A percentile compares a stretch with the other conserved stretches of the same genome.
These are phyloP conservation scores for Hemileccinum impolitum DNA, from an alignment of 768 basidiomycete species.

Conservation along the genomic window DNA sequence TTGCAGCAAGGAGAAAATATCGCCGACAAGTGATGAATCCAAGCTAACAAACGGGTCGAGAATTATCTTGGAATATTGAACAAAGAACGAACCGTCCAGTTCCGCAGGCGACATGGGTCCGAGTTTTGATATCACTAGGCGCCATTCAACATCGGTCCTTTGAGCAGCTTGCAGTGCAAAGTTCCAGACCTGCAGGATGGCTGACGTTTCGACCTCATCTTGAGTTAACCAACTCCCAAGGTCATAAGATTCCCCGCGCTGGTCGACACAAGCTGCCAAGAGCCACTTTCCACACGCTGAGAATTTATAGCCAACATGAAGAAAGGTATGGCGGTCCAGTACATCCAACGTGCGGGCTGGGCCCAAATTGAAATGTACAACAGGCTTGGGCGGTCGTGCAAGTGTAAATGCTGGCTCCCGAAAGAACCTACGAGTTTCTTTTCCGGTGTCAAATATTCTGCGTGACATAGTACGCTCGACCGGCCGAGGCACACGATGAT, in stretches of 20 bases:
- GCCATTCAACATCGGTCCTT: slow-evolving; percentile 76
- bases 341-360: slow-evolving; percentile 46
- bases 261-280: slow-evolving; percentile 68
- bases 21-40: slow-evolving; percentile 52
- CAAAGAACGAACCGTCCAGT: slow-evolving; percentile 53
- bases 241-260: slow-evolving; percentile 74
- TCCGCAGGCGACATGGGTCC: slow-evolving; percentile 60
- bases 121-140: slow-evolving; percentile 66
- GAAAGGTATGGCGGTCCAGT: slow-evolving; percentile 53
- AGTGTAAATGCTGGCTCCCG: slow-evolving; percentile 66
- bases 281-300: slow-evolving; percentile 75
- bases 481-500: slow-evolving; percentile 63
- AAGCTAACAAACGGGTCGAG: slow-evolving; percentile 46
- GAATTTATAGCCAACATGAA: slow-evolving; percentile 74
- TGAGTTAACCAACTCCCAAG: slow-evolving; percentile 65
- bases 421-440: slow-evolving; percentile 47
- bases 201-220: slow-evolving; percentile 42
- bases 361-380: slow-evolving; percentile 39
- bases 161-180: slow-evolving; percentile 61
- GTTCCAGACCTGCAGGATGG: slow-evolving; percentile 64
- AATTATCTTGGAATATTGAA: slow-evolving; percentile 1
- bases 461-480: slow-evolving; percentile 63
- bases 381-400: slow-evolving; percentile 40
- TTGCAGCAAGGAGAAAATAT: slow-evolving; percentile 37
- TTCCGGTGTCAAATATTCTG: slow-evolving; percentile 39